Evolutionary conservation across 129 eudicot genomes (phyloP).

Genomic region (Lactuca sativa): DNA sequence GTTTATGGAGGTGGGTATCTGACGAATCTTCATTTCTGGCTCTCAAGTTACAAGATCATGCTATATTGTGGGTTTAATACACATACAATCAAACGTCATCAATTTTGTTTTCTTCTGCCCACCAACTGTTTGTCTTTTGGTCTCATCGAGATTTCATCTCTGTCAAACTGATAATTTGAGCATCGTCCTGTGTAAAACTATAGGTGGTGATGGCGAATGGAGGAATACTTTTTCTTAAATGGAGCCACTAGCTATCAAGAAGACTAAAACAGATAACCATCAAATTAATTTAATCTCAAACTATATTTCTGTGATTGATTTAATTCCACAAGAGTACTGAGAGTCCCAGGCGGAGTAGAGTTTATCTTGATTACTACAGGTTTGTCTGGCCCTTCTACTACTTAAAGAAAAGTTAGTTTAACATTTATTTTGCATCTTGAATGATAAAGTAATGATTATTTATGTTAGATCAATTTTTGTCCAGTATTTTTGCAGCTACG

Average conservation of each 20-base stretch:
- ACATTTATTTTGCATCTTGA: neutral
- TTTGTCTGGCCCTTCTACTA: conserved; percentile 25
- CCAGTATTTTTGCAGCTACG: conserved; percentile 81
- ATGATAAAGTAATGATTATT: neutral
- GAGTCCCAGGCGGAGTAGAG: no score
- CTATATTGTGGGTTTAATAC: neutral
- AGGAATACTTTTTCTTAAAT: conserved; percentile 68
- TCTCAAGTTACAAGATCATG: neutral
- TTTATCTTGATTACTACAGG: conserved; percentile 47
- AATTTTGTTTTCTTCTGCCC: neutral
- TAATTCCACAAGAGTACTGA: conserved; percentile 14
- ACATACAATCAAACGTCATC: neutral
- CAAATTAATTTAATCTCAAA: neutral
- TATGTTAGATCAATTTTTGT: neutral
- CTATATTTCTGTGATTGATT: neutral
- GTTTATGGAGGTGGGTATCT: conserved; percentile 53
- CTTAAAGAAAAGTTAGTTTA: neutral
- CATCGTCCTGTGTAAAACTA: neutral
- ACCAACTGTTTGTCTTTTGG: neutral
- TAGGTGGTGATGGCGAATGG: conserved; percentile 68
- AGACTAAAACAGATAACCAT: conserved; percentile 21
- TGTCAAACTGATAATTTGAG: neutral
- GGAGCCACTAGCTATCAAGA: conserved; percentile 72
- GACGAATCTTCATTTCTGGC: neutral
- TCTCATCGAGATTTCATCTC: neutral